A percentile compares a stretch with the other conserved stretches of the same genome.
Conservation (phyloP, 2,329 filamentous ascomycete genomes). For the Fusarium haematococcum region DNA sequence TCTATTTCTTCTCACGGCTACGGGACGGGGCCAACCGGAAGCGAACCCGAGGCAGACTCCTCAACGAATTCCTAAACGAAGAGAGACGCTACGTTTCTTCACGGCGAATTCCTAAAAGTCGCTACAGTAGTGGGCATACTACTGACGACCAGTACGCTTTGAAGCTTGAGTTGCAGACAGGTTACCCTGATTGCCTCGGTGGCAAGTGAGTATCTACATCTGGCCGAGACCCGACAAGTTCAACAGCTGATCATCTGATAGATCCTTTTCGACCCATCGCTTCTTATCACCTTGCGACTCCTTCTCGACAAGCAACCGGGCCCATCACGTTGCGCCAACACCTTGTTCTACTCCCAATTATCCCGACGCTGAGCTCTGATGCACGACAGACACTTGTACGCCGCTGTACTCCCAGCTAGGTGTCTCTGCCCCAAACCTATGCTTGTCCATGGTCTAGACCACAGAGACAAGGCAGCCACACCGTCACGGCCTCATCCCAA, state of each 20-base stretch:
- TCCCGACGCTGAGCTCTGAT: neutral
- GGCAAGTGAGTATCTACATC: neutral
- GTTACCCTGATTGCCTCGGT: neutral
- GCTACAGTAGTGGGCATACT: neutral
- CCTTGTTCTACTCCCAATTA: neutral
- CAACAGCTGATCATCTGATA: neutral
- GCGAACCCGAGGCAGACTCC: neutral
- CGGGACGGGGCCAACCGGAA: neutral
- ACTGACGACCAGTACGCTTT: neutral
- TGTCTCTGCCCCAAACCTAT: neutral
- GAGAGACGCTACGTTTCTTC: neutral
- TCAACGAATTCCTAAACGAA: neutral
- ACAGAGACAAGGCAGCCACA: neutral
- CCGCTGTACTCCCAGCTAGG: neutral
- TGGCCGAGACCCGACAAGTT: neutral
- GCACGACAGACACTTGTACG: neutral
- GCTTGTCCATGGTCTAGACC: neutral
- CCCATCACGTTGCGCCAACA: neutral
- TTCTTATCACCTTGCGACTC: neutral
- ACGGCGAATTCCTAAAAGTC: neutral
- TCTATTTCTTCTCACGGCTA: neutral
- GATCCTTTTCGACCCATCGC: neutral
- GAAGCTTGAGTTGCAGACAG: neutral
- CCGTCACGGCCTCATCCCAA: neutral
- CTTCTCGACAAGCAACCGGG: neutral